These are phyloP conservation scores for Neurospora sp. DNA, from an alignment of 495 filamentous ascomycete genomes.

Conservation along the genomic window DNA sequence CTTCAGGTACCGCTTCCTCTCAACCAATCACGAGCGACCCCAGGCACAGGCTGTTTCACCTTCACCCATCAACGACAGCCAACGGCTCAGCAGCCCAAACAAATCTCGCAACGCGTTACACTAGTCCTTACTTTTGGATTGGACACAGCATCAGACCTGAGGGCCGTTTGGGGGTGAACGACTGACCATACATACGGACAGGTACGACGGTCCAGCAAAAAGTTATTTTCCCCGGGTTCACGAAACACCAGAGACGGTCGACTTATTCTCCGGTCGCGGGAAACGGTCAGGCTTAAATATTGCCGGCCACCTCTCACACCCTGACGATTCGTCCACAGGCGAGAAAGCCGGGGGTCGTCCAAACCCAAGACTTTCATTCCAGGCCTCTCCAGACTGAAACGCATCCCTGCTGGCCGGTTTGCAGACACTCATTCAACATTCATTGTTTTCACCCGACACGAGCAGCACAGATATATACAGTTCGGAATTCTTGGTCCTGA, in stretches of 20 bases:
- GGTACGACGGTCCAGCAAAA: neutral
- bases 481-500: neutral
- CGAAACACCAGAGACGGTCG: neutral
- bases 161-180: neutral
- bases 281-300: neutral
- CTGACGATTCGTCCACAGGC: neutral
- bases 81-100: neutral
- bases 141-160: neutral
- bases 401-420: neutral
- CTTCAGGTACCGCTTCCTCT: neutral
- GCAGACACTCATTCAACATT: neutral
- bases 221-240: neutral
- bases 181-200: neutral
- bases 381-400: neutral
- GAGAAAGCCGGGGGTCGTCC: neutral
- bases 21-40: neutral
- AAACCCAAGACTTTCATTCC: neutral
- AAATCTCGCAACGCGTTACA: neutral
- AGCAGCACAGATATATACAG: neutral
- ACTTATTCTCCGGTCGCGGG: neutral
- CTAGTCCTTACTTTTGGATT: neutral
- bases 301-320: neutral
- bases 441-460: neutral
- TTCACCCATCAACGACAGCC: neutral
- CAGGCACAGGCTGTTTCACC: neutral